phyloP scores from a whole-genome alignment of 441 rosid genomes.

The Hura crepitans region DNA sequence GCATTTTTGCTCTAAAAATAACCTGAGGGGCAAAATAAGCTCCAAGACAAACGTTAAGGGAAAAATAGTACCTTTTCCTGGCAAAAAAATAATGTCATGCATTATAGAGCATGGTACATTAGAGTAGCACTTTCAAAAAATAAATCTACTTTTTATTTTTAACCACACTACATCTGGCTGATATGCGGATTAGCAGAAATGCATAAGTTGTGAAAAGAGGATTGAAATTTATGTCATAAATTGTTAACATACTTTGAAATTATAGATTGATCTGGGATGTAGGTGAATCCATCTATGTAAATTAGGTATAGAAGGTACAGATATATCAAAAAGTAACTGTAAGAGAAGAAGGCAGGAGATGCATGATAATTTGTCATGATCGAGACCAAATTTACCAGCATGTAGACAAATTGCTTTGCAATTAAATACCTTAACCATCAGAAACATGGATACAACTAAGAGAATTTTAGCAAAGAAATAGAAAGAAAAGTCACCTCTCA shows the following conservation, averaged over 20 bases:
- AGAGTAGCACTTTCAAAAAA: not conserved
- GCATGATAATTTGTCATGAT: not conserved
- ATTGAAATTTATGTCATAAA: not conserved
- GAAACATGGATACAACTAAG: constrained; percentile 7
- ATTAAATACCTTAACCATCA: constrained; percentile 9
- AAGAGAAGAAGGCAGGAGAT: not conserved
- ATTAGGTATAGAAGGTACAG: not conserved
- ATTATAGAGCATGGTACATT: not conserved
- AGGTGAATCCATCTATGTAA: not conserved
- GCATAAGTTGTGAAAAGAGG: not conserved
- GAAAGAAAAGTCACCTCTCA: constrained; percentile 49
- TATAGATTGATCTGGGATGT: not conserved
- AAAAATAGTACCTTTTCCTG: no score
- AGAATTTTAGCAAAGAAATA: not conserved
- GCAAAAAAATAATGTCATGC: not conserved
- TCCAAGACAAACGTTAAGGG: no score
- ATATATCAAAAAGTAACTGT: not conserved
- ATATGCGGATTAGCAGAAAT: not conserved
- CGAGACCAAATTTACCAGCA: not conserved
- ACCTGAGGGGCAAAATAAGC: no score
- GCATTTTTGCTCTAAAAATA: no score
- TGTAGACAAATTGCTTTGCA: not conserved
- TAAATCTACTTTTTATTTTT: not conserved
- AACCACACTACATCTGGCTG: not conserved
- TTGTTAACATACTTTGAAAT: not conserved